Conservation (phyloP, 345 rosid genomes). For the Cochlearia excelsa region DNA sequence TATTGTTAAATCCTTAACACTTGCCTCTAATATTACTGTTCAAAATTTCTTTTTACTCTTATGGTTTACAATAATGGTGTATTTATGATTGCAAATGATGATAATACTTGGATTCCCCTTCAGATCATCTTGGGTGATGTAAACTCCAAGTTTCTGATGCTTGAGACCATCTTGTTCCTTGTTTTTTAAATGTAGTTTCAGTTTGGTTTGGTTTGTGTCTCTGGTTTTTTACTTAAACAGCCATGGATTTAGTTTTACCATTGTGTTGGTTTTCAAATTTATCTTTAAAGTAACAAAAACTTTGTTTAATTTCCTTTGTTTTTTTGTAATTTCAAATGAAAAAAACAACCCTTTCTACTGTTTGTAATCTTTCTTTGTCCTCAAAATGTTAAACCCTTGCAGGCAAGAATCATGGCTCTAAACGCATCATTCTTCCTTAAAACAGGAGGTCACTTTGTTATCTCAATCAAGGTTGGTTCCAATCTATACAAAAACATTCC, state of each 20-base stretch:
- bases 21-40: background rate
- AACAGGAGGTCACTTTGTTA: conserved; percentile 95
- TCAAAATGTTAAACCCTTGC: conserved; percentile 12
- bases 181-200: background rate
- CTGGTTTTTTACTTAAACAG: background rate
- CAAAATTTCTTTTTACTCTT: background rate
- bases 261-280: too few species aligned
- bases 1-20: background rate
- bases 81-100: conserved; percentile 43
- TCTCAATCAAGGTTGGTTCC: conserved; percentile 84
- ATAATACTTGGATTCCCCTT: conserved; percentile 71
- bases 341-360: background rate
- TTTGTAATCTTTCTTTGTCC: background rate
- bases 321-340: too few species aligned
- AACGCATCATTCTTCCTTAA: conserved; percentile 83
- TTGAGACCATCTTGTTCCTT: background rate
- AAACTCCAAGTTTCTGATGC: conserved; percentile 52
- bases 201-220: background rate
- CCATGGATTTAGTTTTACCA: background rate
- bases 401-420: conserved; percentile 94
- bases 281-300: too few species aligned
- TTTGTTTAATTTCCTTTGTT: too few species aligned
- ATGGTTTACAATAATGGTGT: background rate
- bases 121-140: conserved; percentile 59
- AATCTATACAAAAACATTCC: background rate